Evolutionary conservation across 805 yeast species (phyloP).

Genomic region (Candida krabiensis): DNA sequence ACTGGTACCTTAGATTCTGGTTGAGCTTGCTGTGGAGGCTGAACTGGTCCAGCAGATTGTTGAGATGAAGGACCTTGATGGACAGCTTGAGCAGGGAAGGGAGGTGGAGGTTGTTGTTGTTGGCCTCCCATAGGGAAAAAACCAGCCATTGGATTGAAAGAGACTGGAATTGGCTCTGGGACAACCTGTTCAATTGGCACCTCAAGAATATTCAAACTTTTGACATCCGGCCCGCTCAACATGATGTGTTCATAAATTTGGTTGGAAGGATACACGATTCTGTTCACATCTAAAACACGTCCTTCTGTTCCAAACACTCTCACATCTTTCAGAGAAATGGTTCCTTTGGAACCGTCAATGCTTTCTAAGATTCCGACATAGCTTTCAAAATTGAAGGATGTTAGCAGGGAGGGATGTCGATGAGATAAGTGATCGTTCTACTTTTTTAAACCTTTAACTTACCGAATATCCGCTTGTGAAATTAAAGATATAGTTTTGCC

Average conservation of each 20-base stretch:
- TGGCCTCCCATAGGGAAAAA: conserved; percentile 21
- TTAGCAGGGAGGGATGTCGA: too few species aligned
- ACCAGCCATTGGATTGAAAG: conserved; percentile 20
- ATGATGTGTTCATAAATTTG: conserved; percentile 74
- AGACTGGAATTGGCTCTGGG: conserved; percentile 46
- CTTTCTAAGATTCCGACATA: conserved; percentile 88
- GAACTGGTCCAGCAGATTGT: conserved; percentile 11
- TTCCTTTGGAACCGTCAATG: conserved; percentile 87
- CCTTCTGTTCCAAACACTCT: conserved; percentile 92
- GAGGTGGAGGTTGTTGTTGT: conserved; percentile 24
- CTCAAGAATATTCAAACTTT: conserved; percentile 83
- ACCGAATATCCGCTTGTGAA: conserved; percentile 71
- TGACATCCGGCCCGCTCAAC: conserved; percentile 89
- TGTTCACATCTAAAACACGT: conserved; percentile 64
- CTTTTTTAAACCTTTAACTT: conserved; percentile 20
- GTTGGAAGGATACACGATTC: conserved; percentile 70
- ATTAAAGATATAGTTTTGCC: conserved; percentile 86
- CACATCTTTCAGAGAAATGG: conserved; percentile 80
- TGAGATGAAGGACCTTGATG: conserved; percentile 12
- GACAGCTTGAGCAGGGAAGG: conserved; percentile 16
- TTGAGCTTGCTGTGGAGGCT: conserved; percentile 12
- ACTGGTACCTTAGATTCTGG: conserved; percentile 7
- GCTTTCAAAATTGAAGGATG: conserved; percentile 36
- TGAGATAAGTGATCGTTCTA: not conserved
- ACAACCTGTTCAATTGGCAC: conserved; percentile 61